Evolutionary conservation across 257 asterid species (phyloP).

Genomic region (Solanum clarkiae): DNA sequence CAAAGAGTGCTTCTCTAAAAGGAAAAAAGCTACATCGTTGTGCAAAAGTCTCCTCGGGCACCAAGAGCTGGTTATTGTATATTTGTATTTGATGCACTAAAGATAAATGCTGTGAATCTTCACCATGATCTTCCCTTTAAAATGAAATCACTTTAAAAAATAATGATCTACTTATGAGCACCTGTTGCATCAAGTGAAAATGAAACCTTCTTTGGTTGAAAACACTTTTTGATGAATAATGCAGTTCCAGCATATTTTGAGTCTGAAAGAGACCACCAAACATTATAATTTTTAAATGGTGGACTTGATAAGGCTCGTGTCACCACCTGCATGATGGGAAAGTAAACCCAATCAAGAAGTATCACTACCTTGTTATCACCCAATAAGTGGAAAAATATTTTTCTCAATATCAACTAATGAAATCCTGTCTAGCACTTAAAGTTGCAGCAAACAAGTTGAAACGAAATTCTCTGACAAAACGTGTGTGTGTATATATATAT

Average conservation of each 20-base stretch:
- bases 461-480: not conserved
- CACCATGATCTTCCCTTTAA: not conserved
- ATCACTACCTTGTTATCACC: not conserved
- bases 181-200: constrained; percentile 83
- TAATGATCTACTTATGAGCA: constrained; percentile 2
- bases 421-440: not conserved
- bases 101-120: not conserved
- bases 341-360: not conserved
- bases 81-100: not conserved
- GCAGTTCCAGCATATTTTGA: constrained; percentile 95
- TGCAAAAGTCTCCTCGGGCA: not conserved
- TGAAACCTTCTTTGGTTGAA: constrained; percentile 57
- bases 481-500: too few species aligned
- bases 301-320: constrained; percentile 62
- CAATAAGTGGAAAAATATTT: not conserved
- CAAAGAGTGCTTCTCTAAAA: not conserved
- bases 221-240: constrained; percentile 59
- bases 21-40: not conserved
- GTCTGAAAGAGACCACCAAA: constrained; percentile 98
- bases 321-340: constrained; percentile 40
- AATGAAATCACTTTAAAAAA: not conserved
- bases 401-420: not conserved
- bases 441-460: not conserved
- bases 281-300: constrained; percentile 56
- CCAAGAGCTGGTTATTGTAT: not conserved